Conservation (phyloP, 805 yeast species). For the Starmera dryadoides region DNA sequence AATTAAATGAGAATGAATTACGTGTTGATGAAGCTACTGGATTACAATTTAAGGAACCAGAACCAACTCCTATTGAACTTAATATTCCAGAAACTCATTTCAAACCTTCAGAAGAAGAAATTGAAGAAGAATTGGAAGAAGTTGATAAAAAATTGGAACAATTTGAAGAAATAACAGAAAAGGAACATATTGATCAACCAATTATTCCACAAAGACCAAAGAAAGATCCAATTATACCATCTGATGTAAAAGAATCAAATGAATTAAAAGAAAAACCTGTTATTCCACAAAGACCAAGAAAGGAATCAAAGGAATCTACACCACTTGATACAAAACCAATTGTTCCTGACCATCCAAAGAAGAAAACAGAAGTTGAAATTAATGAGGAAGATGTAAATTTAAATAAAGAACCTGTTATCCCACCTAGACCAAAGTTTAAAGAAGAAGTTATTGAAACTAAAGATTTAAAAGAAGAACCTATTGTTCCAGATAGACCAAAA, state of each 20-base stretch:
- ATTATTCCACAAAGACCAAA: not conserved
- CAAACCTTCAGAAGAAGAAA: too few species aligned
- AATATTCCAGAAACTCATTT: too few species aligned
- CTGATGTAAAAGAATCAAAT: not conserved
- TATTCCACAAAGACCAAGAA: slow-evolving; percentile 5
- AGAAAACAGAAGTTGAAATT: not conserved
- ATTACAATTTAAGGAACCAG: too few species aligned
- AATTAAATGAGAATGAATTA: too few species aligned
- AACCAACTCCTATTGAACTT: not conserved
- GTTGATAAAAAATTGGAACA: too few species aligned
- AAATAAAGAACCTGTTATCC: not conserved
- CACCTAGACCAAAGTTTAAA: not conserved
- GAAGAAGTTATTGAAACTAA: slow-evolving; percentile 1
- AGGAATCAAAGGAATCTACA: not conserved
- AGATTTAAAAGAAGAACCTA: not conserved
- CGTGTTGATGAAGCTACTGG: too few species aligned
- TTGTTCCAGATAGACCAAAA: not conserved
- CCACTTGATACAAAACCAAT: slow-evolving; percentile 2
- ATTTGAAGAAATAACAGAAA: not conserved
- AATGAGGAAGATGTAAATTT: not conserved
- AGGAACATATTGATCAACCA: not conserved
- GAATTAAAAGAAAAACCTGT: not conserved
- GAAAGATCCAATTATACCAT: not conserved
- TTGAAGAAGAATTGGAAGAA: too few species aligned
- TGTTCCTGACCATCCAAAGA: slow-evolving; percentile 7